Base-by-base conservation (phyloP, 352 stramenopile species). In the Blastocystis sp. region DNA sequence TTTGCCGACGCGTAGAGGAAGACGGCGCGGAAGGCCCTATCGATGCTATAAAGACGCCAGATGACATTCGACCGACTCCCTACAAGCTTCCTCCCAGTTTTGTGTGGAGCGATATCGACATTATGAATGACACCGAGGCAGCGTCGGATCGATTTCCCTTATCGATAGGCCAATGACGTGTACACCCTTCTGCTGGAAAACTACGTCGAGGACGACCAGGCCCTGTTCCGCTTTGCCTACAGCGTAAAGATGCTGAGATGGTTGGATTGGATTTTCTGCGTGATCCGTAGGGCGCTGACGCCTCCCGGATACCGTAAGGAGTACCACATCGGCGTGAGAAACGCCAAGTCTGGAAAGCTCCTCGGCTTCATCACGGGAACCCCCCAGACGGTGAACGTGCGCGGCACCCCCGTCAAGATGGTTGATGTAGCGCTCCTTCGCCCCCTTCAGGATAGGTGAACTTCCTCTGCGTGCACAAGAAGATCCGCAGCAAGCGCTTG, bases 391-490 rank as follows among this genome's bases (percentile, higher is more conserved):
- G 89, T 91, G 74, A 77, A 88, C 76, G 89, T 93, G 43, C 74
- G 88, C 28, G 91, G 84, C 0, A 88, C 88, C 19, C 19, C 64
- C n/a, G 62, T 91, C 2, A 89, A 87, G 17, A 91, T 91, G 77
- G 88, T 90, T 21, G 91, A 92, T 41, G 91, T 93, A 62, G 70
- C 88, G 28, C 91, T 91, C 79, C 19, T 11, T 17, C 17, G 10
- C 78, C 21, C 66, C 0, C 93, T 94, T 90, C 34, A 34, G 95
- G 95, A 1, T 95, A 99, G 90, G 97, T 99, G 84, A 99, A 99
- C 91, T 99, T 98, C 90, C 91, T 99, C 10, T 99, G 97, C 90
- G 95, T 99, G 10, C 96, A 99, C 92, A 98, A 99, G 92, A 98
- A 98, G 89, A 91, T 99, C 17, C 91, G 95, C 23, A 91, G 92